These are phyloP conservation scores for Coemansia javaensis DNA, from an alignment of 192 early-diverging fungal species.

Conservation along the genomic window DNA sequence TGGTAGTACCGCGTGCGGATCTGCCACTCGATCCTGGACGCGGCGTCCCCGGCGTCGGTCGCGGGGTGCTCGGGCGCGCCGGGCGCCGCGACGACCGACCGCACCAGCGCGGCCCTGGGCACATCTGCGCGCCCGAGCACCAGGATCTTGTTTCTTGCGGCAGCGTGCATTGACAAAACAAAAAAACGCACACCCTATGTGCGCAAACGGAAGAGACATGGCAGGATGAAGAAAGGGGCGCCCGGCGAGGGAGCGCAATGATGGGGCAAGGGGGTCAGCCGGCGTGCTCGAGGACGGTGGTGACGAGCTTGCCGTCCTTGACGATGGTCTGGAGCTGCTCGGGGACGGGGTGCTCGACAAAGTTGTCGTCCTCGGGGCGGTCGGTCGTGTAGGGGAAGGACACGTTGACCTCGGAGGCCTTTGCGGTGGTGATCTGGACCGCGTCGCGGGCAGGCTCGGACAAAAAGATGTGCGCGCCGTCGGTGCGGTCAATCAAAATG, in stretches of 20 bases:
- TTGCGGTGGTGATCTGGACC: conserved; percentile 88
- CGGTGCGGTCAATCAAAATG: conserved; percentile 86
- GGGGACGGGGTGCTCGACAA: conserved; percentile 78
- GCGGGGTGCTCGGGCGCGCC: not conserved
- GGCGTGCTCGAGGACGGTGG: conserved; percentile 79
- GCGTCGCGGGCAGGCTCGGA: conserved; percentile 64
- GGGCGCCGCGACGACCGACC: conserved; percentile 9
- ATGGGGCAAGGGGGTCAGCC: conserved; percentile 56
- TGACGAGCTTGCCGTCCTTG: conserved; percentile 74
- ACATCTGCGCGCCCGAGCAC: conserved; percentile 29
- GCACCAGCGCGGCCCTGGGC: conserved; percentile 15
- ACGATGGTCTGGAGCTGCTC: conserved; percentile 93
- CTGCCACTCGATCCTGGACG: conserved; percentile 22
- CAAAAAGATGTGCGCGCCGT: conserved; percentile 87
- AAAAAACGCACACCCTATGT: not conserved
- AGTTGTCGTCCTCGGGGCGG: conserved; percentile 64
- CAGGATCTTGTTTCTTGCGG: conserved; percentile 38
- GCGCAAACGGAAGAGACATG: not conserved
- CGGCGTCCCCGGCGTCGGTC: not conserved
- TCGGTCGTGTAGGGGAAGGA: conserved; percentile 54
- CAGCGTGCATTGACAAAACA: conserved; percentile 3
- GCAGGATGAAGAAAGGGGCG: conserved; percentile 1
- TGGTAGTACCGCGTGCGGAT: conserved; percentile 36
- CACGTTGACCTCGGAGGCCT: conserved; percentile 88
- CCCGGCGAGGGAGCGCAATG: too few relatives aligned